phyloP scores from a whole-genome alignment of 2,329 filamentous ascomycete species.

The Monosporascus sp. region DNA sequence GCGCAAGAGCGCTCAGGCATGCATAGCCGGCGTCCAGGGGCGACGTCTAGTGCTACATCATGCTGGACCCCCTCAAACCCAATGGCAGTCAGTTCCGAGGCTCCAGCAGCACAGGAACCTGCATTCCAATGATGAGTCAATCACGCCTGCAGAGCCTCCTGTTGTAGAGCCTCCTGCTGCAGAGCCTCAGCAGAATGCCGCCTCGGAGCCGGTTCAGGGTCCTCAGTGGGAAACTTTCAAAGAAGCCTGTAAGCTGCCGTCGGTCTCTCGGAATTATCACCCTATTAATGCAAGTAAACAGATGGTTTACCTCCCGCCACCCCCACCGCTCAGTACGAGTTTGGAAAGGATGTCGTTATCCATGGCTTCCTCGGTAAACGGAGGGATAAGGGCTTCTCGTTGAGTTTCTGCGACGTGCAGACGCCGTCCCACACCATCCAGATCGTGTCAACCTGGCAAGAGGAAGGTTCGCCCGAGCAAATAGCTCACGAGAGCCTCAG shows the following conservation, averaged over 20 bases:
- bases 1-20: slow-evolving; percentile 8
- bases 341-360: slow-evolving; percentile 40
- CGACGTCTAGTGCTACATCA: slow-evolving; percentile 1
- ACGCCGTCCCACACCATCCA: slow-evolving; percentile 27
- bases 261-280: neutral
- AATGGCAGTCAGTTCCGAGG: neutral
- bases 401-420: slow-evolving; percentile 63
- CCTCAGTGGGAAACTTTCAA: slow-evolving; percentile 11
- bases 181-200: neutral
- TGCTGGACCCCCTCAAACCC: neutral
- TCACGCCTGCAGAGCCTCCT: neutral
- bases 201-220: neutral
- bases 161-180: neutral
- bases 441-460: slow-evolving; percentile 40
- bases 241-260: slow-evolving; percentile 14
- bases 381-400: slow-evolving; percentile 60
- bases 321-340: slow-evolving; percentile 8
- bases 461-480: slow-evolving; percentile 30
- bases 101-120: slow-evolving; percentile 2
- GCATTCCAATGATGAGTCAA: slow-evolving; percentile 5
- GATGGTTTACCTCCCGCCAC: neutral
- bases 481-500: slow-evolving; percentile 37
- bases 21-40: slow-evolving; percentile 5
- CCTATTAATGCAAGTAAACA: neutral
- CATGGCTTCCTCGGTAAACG: slow-evolving; percentile 70